Base-by-base conservation (phyloP, 1,139 yeast genomes). In the Blastobotrys indianensis region DNA sequence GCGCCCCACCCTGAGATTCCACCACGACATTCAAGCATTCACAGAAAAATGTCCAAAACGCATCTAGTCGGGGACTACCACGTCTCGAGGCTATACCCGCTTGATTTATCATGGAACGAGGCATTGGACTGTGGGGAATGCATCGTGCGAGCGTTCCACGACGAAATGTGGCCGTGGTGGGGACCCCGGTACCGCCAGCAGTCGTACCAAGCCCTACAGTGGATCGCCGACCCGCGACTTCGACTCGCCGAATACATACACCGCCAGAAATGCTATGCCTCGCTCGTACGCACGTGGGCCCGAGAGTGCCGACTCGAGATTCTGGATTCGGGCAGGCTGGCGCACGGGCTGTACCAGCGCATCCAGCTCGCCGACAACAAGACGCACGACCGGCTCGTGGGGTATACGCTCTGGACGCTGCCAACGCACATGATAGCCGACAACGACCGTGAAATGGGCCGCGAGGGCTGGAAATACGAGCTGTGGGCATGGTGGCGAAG, bases 141-240 rank as follows among this genome's bases (percentile, higher is more conserved):
- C 8, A 12, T 41, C 8, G 13, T 17, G 9, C 39, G 44, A 16
- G 8, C 25, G 2, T 41, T 41, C 31, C 16, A 30, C 11, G 31
- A n/a, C n/a, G 45, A 41, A 17, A 31, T 41, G 36, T n/a, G 32
- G 36, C 30, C 37, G 13, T 41, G 45, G 45, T 41, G 45, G 45
- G 40, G 36, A 7, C 23, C 36, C 5, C 25, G 29, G 25, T 41
- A 35, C 25, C 45, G 37, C 17, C 30, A 10, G n/a, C 38, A 17
- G n/a, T 12, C 38, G n/a, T 35, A 35, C 29, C 29, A 16, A 11
- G 16, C 38, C n/a, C 38, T 35, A 15, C 15, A 8, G 10, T 11
- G 30, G 12, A 36, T 41, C 31, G 30, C 36, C 16, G 45, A 41
- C 28, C 45, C 45, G 6, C 31, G 45, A 17, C 32, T 36, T 3